Percentiles rank a stretch among this genome's conserved stretches.
Conservation (phyloP, 345 rosid genomes). For the Ceriops zippeliana region DNA sequence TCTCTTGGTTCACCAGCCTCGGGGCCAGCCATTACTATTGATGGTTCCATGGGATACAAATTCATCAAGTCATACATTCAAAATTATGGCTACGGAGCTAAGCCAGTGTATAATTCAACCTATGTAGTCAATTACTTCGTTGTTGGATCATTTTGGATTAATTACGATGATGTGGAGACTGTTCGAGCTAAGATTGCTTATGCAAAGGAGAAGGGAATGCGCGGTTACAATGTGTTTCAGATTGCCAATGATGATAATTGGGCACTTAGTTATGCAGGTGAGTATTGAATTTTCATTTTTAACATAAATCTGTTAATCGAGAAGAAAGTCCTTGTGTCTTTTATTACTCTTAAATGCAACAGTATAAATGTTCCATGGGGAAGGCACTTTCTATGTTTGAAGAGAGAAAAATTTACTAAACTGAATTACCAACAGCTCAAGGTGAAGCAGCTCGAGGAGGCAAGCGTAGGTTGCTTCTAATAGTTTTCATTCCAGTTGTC, state of each 20-base stretch:
- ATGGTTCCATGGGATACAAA: slow-evolving; percentile 29
- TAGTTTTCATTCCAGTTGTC: slow-evolving; percentile 22
- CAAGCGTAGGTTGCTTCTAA: slow-evolving; percentile 19
- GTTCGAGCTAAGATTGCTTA: slow-evolving; percentile 35
- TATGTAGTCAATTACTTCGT: slow-evolving; percentile 29
- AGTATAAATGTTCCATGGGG: too few species aligned
- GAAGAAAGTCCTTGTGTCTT: too few species aligned
- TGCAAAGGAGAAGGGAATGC: slow-evolving; percentile 33
- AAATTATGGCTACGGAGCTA: slow-evolving; percentile 21
- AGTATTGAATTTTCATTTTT: not conserved
- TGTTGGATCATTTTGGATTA: slow-evolving; percentile 33
- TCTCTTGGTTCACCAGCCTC: slow-evolving; percentile 14
- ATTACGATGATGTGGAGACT: slow-evolving; percentile 39
- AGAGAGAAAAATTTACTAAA: not conserved
- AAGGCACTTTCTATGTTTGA: too few species aligned
- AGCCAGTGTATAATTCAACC: slow-evolving; percentile 24
- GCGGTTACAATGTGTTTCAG: slow-evolving; percentile 36
- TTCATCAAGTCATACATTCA: slow-evolving; percentile 10
- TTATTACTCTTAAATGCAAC: too few species aligned
- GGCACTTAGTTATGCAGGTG: slow-evolving; percentile 41
- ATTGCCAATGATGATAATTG: slow-evolving; percentile 34
- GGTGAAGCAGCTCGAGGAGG: slow-evolving; percentile 12
- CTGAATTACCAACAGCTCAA: slow-evolving; percentile 23
- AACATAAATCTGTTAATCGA: too few species aligned
- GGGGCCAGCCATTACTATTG: slow-evolving; percentile 5